Base-by-base conservation (phyloP, 163 green algal genomes). In the Trebouxia gelatinosa region DNA sequence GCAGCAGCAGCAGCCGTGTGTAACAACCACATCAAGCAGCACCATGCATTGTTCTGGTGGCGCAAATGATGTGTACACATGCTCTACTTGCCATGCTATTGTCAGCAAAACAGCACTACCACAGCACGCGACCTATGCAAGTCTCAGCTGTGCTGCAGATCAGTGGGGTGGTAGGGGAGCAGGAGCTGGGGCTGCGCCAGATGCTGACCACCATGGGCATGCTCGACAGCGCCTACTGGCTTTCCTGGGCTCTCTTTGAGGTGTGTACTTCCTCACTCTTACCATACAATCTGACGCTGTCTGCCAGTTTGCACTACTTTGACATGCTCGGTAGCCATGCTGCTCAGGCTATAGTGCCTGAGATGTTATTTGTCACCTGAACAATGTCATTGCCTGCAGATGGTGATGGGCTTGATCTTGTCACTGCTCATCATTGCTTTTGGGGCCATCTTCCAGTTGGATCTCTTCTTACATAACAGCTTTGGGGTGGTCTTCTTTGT, bases 141-240 rank as follows among this genome's bases (percentile, higher is more conserved):
- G n/a, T n/a, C 48, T 21, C 17, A 59, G 28, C 6, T 79, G n/a
- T n/a, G n/a, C n/a, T n/a, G 40, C 86, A 96, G 87, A 92, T 97
- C 64, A 76, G 79, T 21, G 83, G 75, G 0, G 74, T 97, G 43
- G 92, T 97, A 17, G 72, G 75, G 21, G 95, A 98, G 82, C 89
- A 91, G 37, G 92, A 98, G 86, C 65, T 84, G 13, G 88, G 90
- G 2, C 89, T 95, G 80, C 82, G 91, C n/a, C 88, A 95, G 79
- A 91, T 93, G 7, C 83, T 98, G 81, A 75, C 81, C 46, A 97
- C 93, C 28, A 96, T 96, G 87, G 95, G 95, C 66, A 95, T 98
- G 90, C 80, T 91, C 29, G 90, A 97, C 76, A 89, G 78, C 13
- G 79, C 90, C 29, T 98, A 95, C 83, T 98, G 94, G 94, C 64